Evolutionary conservation across 768 basidiomycete species (phyloP).

Genomic region (Lanmaoa pseudosensibilis): DNA sequence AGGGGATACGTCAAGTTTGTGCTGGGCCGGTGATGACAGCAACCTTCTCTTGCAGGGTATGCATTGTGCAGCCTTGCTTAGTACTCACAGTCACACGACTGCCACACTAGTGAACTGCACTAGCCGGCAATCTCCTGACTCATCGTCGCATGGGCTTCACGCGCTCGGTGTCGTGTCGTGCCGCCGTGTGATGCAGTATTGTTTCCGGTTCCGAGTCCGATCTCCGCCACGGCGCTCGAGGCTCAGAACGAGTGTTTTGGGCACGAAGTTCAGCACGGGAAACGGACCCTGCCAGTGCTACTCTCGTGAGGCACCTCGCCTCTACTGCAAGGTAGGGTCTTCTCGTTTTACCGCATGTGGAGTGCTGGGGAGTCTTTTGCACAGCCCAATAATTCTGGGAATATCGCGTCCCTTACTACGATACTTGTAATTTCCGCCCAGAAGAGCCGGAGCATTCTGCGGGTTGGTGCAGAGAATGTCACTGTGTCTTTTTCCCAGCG

Average conservation of each 20-base stretch:
- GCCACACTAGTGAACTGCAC: conserved; percentile 7
- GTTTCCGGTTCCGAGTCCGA: conserved; percentile 27
- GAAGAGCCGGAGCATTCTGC: conserved; percentile 3
- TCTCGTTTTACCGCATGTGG: conserved; percentile 6
- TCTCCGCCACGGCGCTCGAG: conserved; percentile 10
- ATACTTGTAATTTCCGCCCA: conserved; percentile 26
- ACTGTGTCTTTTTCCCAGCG: conserved; percentile 3
- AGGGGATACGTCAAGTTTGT: not conserved
- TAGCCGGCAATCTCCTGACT: conserved; percentile 6
- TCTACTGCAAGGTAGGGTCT: conserved; percentile 22
- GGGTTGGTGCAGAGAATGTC: conserved; percentile 3
- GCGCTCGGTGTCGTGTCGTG: conserved; percentile 6
- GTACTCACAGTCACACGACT: not conserved
- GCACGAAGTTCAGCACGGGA: conserved; percentile 3
- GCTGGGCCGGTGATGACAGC: not conserved
- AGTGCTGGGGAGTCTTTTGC: not conserved
- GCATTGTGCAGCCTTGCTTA: not conserved
- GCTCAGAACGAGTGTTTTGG: conserved; percentile 6
- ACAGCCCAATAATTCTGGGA: conserved; percentile 7
- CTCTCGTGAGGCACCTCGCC: conserved; percentile 16
- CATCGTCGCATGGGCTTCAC: conserved; percentile 15
- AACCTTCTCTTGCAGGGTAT: not conserved
- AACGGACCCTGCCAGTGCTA: conserved; percentile 3
- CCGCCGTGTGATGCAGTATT: conserved; percentile 2
- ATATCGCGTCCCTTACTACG: conserved; percentile 13